Evolutionary conservation across 495 filamentous ascomycete genomes (phyloP).

Genomic region (Diplogelasinospora grovesii): DNA sequence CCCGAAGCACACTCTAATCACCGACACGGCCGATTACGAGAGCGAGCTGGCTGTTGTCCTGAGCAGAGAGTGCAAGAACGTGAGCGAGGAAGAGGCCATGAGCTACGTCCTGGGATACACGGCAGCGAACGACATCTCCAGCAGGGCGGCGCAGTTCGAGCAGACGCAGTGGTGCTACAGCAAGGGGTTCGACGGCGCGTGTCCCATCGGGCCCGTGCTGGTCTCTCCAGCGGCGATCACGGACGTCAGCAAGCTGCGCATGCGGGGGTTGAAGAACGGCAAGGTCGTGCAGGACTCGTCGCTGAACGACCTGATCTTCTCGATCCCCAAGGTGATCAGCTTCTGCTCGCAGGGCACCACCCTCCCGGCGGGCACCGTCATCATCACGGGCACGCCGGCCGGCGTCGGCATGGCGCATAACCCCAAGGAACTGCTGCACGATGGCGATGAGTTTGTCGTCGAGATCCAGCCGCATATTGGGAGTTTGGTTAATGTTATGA

Average conservation of each 20-base stretch:
- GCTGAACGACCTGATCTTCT: conserved; percentile 44
- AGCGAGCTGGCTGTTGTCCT: conserved; percentile 43
- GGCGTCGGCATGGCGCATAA: conserved; percentile 37
- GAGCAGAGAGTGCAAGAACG: conserved; percentile 40
- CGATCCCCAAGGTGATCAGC: conserved; percentile 36
- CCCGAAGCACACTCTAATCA: conserved; percentile 34
- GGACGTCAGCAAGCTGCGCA: conserved; percentile 28
- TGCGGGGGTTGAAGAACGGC: conserved; percentile 43
- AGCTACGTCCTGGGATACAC: conserved; percentile 43
- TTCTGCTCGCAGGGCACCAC: conserved; percentile 46
- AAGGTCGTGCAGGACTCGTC: conserved; percentile 43
- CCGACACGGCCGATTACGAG: conserved; percentile 39
- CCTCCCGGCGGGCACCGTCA: conserved; percentile 36
- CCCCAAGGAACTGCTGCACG: conserved; percentile 35
- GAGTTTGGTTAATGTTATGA: conserved; percentile 36
- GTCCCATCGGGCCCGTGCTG: conserved; percentile 48
- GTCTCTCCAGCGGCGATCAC: conserved; percentile 46
- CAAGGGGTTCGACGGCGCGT: conserved; percentile 42
- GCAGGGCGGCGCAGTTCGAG: conserved; percentile 34
- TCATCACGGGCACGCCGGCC: conserved; percentile 45
- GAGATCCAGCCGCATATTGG: conserved; percentile 42
- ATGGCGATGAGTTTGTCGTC: conserved; percentile 42
- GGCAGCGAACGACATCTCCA: conserved; percentile 41
- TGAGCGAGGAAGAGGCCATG: conserved; percentile 38
- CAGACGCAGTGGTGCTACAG: conserved; percentile 44